phyloP scores from a whole-genome alignment of 31 red algal species.

The Asparagopsis taxiformis region DNA sequence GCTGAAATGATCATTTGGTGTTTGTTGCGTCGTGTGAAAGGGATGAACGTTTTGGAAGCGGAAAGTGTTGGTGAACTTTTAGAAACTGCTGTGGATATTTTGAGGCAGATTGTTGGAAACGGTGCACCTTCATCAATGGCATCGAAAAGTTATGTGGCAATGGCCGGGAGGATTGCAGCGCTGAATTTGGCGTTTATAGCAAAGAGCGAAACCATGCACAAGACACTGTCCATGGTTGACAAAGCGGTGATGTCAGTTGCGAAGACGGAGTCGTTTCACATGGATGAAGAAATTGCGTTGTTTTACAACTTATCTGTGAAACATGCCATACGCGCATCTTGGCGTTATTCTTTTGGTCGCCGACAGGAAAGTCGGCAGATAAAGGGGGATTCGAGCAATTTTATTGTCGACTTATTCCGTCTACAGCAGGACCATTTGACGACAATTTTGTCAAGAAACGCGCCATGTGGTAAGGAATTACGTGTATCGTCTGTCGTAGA shows the following conservation, averaged over 20 bases:
- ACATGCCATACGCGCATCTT: slow-evolving; percentile 21
- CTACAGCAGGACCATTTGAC: slow-evolving; percentile 39
- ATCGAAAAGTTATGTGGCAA: slow-evolving; percentile 47
- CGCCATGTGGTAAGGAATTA: slow-evolving; percentile 30
- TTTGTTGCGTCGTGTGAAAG: too few relatives aligned
- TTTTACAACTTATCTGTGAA: slow-evolving; percentile 56
- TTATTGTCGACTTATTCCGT: slow-evolving; percentile 31
- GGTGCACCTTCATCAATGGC: slow-evolving; percentile 37
- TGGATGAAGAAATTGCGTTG: slow-evolving; percentile 36
- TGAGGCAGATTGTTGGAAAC: slow-evolving; percentile 44
- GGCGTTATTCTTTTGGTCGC: too few relatives aligned
- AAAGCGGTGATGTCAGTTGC: slow-evolving; percentile 33
- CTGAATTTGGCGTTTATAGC: slow-evolving; percentile 26
- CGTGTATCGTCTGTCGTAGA: slow-evolving; percentile 27
- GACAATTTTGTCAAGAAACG: slow-evolving; percentile 32
- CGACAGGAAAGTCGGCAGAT: too few relatives aligned
- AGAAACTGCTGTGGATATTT: slow-evolving; percentile 12
- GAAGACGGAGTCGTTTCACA: slow-evolving; percentile 37
- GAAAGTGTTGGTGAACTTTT: slow-evolving; percentile 6
- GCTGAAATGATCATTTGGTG: too few relatives aligned
- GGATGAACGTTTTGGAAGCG: too few relatives aligned
- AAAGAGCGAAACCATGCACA: slow-evolving; percentile 10
- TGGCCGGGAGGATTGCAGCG: slow-evolving; percentile 24
- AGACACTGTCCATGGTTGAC: slow-evolving; percentile 40
- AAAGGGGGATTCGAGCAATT: slow-evolving; percentile 2